Percentiles rank a stretch among this genome's conserved stretches.
phyloP scores from a whole-genome alignment of 2,329 filamentous ascomycete genomes.

The Colletotrichum spinosum region DNA sequence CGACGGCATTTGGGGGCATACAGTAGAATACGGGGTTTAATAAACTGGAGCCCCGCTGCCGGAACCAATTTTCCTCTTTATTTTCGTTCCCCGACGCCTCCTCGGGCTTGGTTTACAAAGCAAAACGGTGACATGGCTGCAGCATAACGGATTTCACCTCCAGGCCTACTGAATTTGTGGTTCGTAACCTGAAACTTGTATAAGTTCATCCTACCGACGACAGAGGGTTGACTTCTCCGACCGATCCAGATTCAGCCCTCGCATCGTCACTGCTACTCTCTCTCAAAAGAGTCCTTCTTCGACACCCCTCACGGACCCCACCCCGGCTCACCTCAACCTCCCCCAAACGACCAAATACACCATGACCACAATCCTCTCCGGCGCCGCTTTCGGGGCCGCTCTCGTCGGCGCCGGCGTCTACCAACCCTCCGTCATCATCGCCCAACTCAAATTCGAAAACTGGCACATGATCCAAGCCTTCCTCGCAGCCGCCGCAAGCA shows the following conservation, averaged over 20 bases:
- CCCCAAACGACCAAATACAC: not conserved
- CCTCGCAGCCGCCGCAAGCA: constrained; percentile 70
- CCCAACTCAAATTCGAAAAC: constrained; percentile 70
- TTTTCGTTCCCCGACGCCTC: constrained; percentile 14
- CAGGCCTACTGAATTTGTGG: no score
- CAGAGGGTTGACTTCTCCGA: not conserved
- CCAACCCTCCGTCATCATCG: constrained; percentile 68
- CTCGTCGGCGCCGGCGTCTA: constrained; percentile 71
- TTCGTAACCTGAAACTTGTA: not conserved
- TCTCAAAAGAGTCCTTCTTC: not conserved
- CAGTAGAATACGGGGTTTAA: constrained; percentile 8
- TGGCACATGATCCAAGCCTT: constrained; percentile 77
- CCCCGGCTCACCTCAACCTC: not conserved
- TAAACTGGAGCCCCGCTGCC: constrained; percentile 32
- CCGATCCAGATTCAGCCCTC: constrained; percentile 4
- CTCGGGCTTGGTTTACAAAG: constrained; percentile 20
- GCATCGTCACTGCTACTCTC: not conserved
- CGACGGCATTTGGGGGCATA: constrained; percentile 13
- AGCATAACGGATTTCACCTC: not conserved
- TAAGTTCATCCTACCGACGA: constrained; percentile 19
- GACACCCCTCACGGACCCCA: no score
- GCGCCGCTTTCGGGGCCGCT: constrained; percentile 71
- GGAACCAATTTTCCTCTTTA: constrained; percentile 19
- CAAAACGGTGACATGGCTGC: not conserved
- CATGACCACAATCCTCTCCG: constrained; percentile 56